A percentile compares a stretch with the other conserved stretches of the same genome.
These are phyloP conservation scores for Coemansia sp. DNA, from an alignment of 192 early-diverging fungal genomes.

Conservation along the genomic window DNA sequence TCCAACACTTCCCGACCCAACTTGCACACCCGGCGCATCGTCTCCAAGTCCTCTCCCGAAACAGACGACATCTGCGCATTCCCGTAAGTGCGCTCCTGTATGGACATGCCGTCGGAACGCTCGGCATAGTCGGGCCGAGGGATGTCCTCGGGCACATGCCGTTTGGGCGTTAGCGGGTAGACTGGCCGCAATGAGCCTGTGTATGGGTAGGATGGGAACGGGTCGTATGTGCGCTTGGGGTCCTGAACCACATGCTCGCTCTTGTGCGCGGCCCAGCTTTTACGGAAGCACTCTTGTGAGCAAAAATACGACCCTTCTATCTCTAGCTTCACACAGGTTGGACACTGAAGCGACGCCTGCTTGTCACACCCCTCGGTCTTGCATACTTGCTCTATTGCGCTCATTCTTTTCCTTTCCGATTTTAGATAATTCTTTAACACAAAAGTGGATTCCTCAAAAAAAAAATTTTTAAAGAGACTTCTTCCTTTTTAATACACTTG, in stretches of 20 bases:
- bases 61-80: conserved; percentile 72
- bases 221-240: conserved; percentile 54
- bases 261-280: conserved; percentile 61
- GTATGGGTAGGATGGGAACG: conserved; percentile 61
- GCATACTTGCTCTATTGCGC: conserved; percentile 31
- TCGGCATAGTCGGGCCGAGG: conserved; percentile 70
- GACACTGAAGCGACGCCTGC: conserved; percentile 71
- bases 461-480: not conserved
- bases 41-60: conserved; percentile 68
- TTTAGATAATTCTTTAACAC: not conserved
- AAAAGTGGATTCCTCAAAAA: conserved; percentile 3
- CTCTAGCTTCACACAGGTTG: conserved; percentile 71
- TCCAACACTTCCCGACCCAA: conserved; percentile 89
- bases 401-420: conserved; percentile 2
- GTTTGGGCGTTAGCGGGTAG: conserved; percentile 71
- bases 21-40: conserved; percentile 75
- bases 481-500: not conserved
- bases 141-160: conserved; percentile 66
- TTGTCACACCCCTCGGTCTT: conserved; percentile 59
- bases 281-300: conserved; percentile 75
- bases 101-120: conserved; percentile 61
- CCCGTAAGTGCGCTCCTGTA: conserved; percentile 70
- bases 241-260: conserved; percentile 17
- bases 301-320: conserved; percentile 73
- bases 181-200: conserved; percentile 67